Conservation (phyloP, 2,329 filamentous ascomycete genomes). For the Pseudogymnoascus sp. region DNA sequence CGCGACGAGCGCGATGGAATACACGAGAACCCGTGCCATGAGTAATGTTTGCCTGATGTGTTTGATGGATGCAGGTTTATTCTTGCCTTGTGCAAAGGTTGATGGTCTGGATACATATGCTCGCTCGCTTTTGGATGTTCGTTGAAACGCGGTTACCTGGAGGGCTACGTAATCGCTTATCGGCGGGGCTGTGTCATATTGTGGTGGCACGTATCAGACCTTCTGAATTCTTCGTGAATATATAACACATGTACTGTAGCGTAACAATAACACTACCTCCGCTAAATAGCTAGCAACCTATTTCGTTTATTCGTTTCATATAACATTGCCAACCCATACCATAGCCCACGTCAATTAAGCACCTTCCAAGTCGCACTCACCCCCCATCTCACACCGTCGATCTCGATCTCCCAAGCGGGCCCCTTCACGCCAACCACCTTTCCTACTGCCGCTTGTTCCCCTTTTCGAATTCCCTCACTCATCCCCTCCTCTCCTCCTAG, state of each 20-base stretch:
- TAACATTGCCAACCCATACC: background rate
- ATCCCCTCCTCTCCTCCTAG: constrained; percentile 24
- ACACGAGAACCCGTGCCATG: constrained; percentile 38
- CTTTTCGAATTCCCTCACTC: constrained; percentile 19
- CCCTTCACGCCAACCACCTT: constrained; percentile 25
- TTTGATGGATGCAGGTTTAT: background rate
- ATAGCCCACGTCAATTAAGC: constrained; percentile 13
- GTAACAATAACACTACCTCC: background rate
- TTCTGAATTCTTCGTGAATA: background rate
- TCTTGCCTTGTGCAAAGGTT: background rate
- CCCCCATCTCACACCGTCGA: constrained; percentile 26
- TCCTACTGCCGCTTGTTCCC: constrained; percentile 20
- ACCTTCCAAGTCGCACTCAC: constrained; percentile 29
- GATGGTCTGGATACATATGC: constrained; percentile 4
- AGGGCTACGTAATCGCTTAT: constrained; percentile 7
- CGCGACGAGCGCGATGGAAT: constrained; percentile 32
- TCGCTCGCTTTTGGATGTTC: background rate
- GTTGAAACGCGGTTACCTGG: background rate
- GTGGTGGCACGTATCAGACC: background rate
- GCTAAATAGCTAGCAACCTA: background rate
- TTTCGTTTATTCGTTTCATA: background rate
- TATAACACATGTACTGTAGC: background rate
- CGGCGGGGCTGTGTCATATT: background rate
- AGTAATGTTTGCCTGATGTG: background rate
- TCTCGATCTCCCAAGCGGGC: constrained; percentile 26